These are phyloP conservation scores for Leccinellum rugosiceps DNA, from an alignment of 768 basidiomycete genomes.

Conservation along the genomic window DNA sequence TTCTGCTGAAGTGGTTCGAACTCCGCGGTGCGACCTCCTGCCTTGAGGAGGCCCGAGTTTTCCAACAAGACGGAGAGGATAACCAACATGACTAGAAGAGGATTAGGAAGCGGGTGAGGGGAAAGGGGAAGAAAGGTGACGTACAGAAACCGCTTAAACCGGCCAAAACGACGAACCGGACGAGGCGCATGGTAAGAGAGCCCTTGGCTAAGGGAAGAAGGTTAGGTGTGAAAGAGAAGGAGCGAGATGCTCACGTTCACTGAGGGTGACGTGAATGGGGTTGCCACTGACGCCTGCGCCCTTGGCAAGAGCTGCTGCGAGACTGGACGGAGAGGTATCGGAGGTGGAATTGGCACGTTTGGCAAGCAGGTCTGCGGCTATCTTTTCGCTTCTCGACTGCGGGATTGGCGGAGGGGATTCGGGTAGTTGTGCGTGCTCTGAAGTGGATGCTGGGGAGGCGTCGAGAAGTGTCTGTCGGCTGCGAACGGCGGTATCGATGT, in stretches of 20 bases:
- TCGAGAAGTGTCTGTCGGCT: constrained; percentile 63
- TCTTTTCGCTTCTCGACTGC: constrained; percentile 38
- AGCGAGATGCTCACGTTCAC: constrained; percentile 59
- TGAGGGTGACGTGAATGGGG: constrained; percentile 79
- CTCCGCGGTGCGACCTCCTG: constrained; percentile 74
- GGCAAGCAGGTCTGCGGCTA: constrained; percentile 41
- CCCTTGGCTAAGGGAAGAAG: constrained; percentile 52
- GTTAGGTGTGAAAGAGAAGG: not conserved
- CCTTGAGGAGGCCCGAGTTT: constrained; percentile 90
- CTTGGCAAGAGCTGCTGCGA: constrained; percentile 39
- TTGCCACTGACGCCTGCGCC: constrained; percentile 44
- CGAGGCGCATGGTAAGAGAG: constrained; percentile 57
- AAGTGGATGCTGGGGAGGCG: constrained; percentile 25
- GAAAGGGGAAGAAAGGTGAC: constrained; percentile 25
- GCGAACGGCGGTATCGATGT: constrained; percentile 64
- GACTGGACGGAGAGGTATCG: constrained; percentile 27
- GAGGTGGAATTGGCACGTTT: constrained; percentile 17
- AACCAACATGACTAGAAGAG: constrained; percentile 66
- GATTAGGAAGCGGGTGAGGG: constrained; percentile 4
- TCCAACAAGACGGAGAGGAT: constrained; percentile 87
- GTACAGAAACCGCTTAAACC: constrained; percentile 63
- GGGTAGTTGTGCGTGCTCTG: constrained; percentile 11
- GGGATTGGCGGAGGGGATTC: constrained; percentile 7
- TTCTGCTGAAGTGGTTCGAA: constrained; percentile 83
- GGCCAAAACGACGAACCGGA: constrained; percentile 58